Evolutionary conservation across 2,329 filamentous ascomycete genomes (phyloP), one percentile per base, ranked within the genome.

Genomic region (Penicillium sp.): DNA sequence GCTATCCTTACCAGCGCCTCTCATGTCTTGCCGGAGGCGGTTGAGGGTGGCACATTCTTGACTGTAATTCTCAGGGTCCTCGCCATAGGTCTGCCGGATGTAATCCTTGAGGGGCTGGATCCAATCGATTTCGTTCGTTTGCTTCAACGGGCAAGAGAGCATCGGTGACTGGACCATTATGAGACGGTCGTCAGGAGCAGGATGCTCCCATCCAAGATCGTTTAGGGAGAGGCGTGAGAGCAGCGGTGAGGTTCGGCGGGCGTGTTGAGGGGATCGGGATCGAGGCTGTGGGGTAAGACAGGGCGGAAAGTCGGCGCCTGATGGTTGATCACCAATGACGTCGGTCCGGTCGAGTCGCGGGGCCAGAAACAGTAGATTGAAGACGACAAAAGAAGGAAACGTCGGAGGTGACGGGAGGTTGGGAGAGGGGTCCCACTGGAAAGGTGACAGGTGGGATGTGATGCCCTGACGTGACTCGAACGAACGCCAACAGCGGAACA

Each of bases 101-200:
- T 97, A 96, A 59, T 81, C 79, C 78, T 97, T 97, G 62, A 99
- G 81, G 43, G 94, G 94, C 43, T 82, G 81, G 60, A 97, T 82
- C 94, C 94, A 99, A 81, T 99, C 94, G 70, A 99, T 95, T 79
- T 99, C 94, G 80, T 92, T 96, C 60, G 94, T 99, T 72, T 85
- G 83, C 76, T 87, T 97, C 67, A 96, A 82, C 70, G 92, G 92
- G 81, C 87, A 87, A 65, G 91, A 95, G 65, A 97, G 87, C 92
- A 97, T 97, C 56, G 92, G 92, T 62, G 90, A 86, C 78, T 95
- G 89, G 72, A 89, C 82, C 87, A 90, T 91, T 56, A 63, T 75
- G 47, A 24, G 68, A 57, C 62, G 54, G 53, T 60, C 54, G 61
- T 56, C 47, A 65, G 68, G 68, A 70, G 69, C 68, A 49, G 57